These are phyloP conservation scores for Backusella luteola DNA, from an alignment of 192 early-diverging fungal genomes.

Conservation along the genomic window DNA sequence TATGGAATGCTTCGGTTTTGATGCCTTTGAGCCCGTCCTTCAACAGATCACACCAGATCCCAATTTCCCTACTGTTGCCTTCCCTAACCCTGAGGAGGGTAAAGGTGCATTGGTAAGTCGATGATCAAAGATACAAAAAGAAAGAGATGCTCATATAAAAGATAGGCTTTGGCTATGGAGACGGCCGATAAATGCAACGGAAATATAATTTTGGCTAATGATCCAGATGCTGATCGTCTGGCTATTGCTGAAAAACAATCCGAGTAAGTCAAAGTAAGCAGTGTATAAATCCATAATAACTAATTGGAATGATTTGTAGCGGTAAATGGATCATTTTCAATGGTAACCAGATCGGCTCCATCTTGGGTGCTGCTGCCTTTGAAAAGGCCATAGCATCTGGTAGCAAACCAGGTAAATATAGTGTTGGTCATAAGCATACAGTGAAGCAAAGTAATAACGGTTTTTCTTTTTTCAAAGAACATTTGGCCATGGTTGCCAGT, in stretches of 20 bases:
- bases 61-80: constrained; percentile 86
- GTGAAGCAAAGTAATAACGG: not conserved
- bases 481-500: constrained; percentile 78
- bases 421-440: not conserved
- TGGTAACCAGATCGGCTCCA: constrained; percentile 88
- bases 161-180: constrained; percentile 61
- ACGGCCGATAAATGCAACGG: constrained; percentile 57
- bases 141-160: not conserved
- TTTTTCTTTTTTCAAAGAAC: constrained; percentile 32
- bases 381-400: constrained; percentile 51
- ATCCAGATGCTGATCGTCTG: constrained; percentile 93
- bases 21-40: constrained; percentile 59
- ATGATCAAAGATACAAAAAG: not conserved
- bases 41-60: constrained; percentile 83
- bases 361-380: constrained; percentile 69
- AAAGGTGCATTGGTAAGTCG: constrained; percentile 70
- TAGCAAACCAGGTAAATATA: constrained; percentile 39
- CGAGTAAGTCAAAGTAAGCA: constrained; percentile 9
- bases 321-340: constrained; percentile 80
- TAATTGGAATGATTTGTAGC: constrained; percentile 13
- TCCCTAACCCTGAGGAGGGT: constrained; percentile 88
- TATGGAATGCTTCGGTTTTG: constrained; percentile 68
- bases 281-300: not conserved
- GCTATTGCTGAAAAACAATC: constrained; percentile 81
- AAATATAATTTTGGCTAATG: constrained; percentile 83